Base-by-base conservation (phyloP, 2,329 filamentous ascomycete genomes). In the Ophiocordyceps sinensis region DNA sequence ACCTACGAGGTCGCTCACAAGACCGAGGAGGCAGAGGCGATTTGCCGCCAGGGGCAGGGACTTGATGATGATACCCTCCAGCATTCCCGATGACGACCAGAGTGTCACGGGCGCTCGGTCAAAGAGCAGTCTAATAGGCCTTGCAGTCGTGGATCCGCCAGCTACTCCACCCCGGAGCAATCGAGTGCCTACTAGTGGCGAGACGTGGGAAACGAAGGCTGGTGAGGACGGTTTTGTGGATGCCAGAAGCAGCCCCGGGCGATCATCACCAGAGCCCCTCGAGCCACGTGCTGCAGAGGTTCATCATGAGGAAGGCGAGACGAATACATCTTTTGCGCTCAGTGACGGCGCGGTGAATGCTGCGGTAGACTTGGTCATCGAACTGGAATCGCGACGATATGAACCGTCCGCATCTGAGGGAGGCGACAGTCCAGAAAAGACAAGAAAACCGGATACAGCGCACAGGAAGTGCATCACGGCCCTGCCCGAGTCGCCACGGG, bases 201-300 rank as follows among this genome's bases (percentile, higher is more conserved):
- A 51, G 38, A 44, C 40, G 17, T 49, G 58, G 28, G 59, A 60
- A 28, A 64, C 64, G 6, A 67, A 56, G 39, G 66, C 65, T 2
- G 64, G 60, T 17, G 57, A 60, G 6, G 65, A 71, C n/a, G 61
- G 64, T 17, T 72, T 67, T 48, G 61, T 71, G 32, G 70, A 75
- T 51, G 69, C 68, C 12, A 59, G 57, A 36, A 66, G 59, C 29
- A 73, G 65, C 41, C 68, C 66, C 8, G 44, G 55, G 28, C 52
- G 49, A 4, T 49, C 53, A 8, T 29, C 42, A 4, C 36, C 41
- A 13, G 41, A 43, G 29, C 11, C 23, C 5, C 4, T 5, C 4
- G 17, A 36, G 11, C 13, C n/a, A 13, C 6, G n/a, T 14, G 36
- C 10, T 3, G 14, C 7, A 5, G n/a, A 14, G 6, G 19, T 30